Evolutionary conservation across 1,284 basidiomycete genomes (phyloP), one percentile per base, ranked within the genome.

Genomic region (Boletus semigastroideus): DNA sequence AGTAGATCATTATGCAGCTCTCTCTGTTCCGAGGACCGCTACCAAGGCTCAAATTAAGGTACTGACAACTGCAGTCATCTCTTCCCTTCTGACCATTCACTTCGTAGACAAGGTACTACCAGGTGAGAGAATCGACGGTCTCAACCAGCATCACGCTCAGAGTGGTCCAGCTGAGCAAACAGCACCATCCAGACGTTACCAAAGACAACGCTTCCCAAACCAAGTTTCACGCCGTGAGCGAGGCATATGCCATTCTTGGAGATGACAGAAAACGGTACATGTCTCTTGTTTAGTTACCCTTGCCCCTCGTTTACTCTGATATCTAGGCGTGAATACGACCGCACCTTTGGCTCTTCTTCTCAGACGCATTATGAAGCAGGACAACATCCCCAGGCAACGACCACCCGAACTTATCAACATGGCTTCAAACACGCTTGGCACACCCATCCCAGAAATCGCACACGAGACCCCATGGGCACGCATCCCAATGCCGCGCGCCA

Each of bases 31-130:
- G 13, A 61, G 62, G 36, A 66, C 67, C 39, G 78, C 78, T 16
- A 73, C 71, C 25, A 75, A 62, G 54, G 72, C 65, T 22, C 77
- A 80, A 53, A 78, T 80, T 54, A 79, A 79, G 71, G 77, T 73
- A 50, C 20, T 17, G 10, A 20, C 46, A 22, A 9, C 37, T 42
- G 2, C 28, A 17, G 36, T 19, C n/a, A 16, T n/a, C 38, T 12
- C 7, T 28, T 36, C 30, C n/a, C 5, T 22, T 3, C 44, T 61
- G 1, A 68, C 30, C 7, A 9, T 31, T 13, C 16, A 34, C 12
- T 0, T 13, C 28, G 4, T 27, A 78, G 77, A 68, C 77, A 17
- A 77, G 70, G 49, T 79, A 73, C 49, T 79, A 79, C 58, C 76
- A 74, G 67, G 78, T 77, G 56, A 56, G 49, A 47, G 11, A 1